Evolutionary conservation across 2,329 filamentous ascomycete genomes (phyloP), one percentile per base, ranked within the genome.

Genomic region (Phoma sp.): DNA sequence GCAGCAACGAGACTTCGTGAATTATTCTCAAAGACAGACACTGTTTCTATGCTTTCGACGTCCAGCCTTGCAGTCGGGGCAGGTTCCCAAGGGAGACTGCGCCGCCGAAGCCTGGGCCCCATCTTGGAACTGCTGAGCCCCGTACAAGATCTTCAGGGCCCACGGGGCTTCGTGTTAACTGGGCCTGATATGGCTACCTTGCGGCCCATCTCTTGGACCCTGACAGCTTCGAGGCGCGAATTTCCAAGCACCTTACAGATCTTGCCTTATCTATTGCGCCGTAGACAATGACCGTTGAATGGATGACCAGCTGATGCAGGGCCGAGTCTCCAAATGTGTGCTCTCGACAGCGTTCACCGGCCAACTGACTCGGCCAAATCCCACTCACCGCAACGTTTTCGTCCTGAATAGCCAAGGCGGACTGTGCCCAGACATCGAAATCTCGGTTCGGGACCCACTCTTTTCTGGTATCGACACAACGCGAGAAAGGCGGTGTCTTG

Each of bases 401-500:
- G 33, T 41, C 27, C 41, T 44, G 37, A 43, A 39, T 7, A 39
- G 57, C 61, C 58, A 58, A 57, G 58, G 50, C 48, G 55, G 60
- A 55, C 57, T 59, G 59, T 60, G 62, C 62, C 45, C 62, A 45
- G 47, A 58, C 57, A 37, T 57, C 55, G 52, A 62, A 63, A 66
- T 61, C 59, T 66, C 63, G 58, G 57, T 53, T 57, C 38, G 22
- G 44, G 61, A 42, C 51, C 61, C 61, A 62, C 59, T 59, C 18
- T 62, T 60, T 29, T 46, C 23, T 47, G 41, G 47, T 30, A 42
- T 57, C 44, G 53, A 47, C 50, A 43, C 38, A 43, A 47, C 52
- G 35, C 29, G 56, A 53, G 51, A 60, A 59, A 66, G 59, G 63
- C 63, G 63, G 63, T 66, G 63, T 64, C 63, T 49, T 49, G 24